phyloP scores from a whole-genome alignment of 192 early-diverging fungal genomes.

The Mortierella claussenii region DNA sequence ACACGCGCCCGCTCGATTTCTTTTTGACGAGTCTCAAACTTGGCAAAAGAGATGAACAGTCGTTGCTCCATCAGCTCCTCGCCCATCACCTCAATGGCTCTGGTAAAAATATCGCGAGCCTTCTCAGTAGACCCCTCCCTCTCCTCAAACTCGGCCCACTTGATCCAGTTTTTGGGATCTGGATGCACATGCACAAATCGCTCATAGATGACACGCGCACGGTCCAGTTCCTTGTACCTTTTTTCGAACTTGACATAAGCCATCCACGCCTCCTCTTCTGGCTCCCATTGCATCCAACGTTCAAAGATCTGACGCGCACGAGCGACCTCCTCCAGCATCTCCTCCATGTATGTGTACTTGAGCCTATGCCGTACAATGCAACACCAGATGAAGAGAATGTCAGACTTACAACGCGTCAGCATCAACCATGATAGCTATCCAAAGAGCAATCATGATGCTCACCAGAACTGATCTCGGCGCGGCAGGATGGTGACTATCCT shows the following conservation, averaged over 20 bases:
- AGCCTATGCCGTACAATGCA: conserved; percentile 64
- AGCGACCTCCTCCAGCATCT: conserved; percentile 89
- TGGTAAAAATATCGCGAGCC: conserved; percentile 88
- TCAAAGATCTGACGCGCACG: conserved; percentile 95
- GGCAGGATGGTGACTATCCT: conserved; percentile 90
- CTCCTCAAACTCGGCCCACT: conserved; percentile 97
- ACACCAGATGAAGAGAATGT: neutral
- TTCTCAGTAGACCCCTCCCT: conserved; percentile 75
- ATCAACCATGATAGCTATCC: too few species aligned
- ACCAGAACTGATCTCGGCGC: conserved; percentile 84
- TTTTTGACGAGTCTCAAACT: conserved; percentile 90
- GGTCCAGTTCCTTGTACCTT: conserved; percentile 85
- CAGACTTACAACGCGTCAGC: neutral
- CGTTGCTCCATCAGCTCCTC: conserved; percentile 94
- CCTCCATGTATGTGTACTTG: conserved; percentile 99
- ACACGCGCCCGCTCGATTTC: conserved; percentile 94
- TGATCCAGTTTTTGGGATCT: conserved; percentile 94
- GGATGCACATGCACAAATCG: conserved; percentile 92
- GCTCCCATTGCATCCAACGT: conserved; percentile 99
- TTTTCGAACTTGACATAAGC: conserved; percentile 96
- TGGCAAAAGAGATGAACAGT: conserved; percentile 95
- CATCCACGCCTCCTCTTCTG: conserved; percentile 90
- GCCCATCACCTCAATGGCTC: conserved; percentile 88
- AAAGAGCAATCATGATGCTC: too few species aligned
- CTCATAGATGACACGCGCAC: conserved; percentile 83